Evolutionary conservation across 176 grass and related monocot genomes (phyloP).

Genomic region (Zoysia japonica): DNA sequence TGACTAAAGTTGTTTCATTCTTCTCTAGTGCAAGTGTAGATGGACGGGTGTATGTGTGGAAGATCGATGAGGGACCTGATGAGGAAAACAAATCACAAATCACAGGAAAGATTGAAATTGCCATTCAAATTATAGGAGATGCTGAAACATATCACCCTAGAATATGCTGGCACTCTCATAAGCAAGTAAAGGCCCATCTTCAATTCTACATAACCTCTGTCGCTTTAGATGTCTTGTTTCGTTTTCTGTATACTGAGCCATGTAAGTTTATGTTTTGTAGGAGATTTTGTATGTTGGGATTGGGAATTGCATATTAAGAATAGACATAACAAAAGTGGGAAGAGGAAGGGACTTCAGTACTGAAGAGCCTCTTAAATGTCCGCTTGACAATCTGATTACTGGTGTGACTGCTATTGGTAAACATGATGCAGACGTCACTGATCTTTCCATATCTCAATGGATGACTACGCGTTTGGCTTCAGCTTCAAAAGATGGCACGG

Average conservation of each 20-base stretch:
- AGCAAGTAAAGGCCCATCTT: conserved; percentile 67
- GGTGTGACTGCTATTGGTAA: conserved; percentile 80
- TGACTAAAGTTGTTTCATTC: conserved; percentile 19
- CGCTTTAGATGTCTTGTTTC: conserved; percentile 22
- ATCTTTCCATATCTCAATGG: conserved; percentile 94
- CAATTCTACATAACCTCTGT: neutral
- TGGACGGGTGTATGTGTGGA: conserved; percentile 92
- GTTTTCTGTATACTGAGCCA: conserved; percentile 22
- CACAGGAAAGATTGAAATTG: conserved; percentile 74
- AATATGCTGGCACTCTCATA: conserved; percentile 98
- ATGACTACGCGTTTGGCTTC: conserved; percentile 93
- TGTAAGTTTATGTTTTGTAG: conserved; percentile 33
- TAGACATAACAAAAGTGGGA: conserved; percentile 81
- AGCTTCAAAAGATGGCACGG: conserved; percentile 93
- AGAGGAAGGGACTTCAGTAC: conserved; percentile 66
- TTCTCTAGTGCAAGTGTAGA: conserved; percentile 83
- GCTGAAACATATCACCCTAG: conserved; percentile 79
- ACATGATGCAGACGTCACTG: conserved; percentile 83
- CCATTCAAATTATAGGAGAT: conserved; percentile 80
- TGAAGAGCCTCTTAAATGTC: conserved; percentile 72
- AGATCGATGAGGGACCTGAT: conserved; percentile 88
- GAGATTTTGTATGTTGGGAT: conserved; percentile 96
- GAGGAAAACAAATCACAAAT: conserved; percentile 88
- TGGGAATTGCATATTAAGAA: conserved; percentile 68
- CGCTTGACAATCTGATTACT: conserved; percentile 69